phyloP scores from a whole-genome alignment of 352 stramenopile genomes.

The Halophytophthora batemanensis region DNA sequence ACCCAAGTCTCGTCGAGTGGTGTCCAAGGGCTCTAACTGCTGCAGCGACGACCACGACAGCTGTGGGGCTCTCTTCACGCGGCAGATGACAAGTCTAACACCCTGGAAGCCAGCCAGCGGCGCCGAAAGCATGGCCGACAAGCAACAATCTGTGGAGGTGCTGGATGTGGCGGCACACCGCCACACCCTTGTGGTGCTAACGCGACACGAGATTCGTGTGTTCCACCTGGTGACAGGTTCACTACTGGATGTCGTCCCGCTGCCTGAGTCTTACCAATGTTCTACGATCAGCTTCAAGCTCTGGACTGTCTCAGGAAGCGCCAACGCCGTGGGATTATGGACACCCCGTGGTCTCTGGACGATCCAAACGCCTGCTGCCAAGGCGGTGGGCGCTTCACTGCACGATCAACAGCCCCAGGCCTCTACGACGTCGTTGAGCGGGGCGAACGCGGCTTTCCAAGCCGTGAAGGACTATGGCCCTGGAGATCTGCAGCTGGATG shows the following conservation, averaged over 20 bases:
- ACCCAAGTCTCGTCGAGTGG: constrained; percentile 7
- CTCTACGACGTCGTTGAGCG: constrained; percentile 3
- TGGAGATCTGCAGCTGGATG: constrained; percentile 46
- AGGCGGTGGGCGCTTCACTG: constrained; percentile 29
- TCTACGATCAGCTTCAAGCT: constrained; percentile 27
- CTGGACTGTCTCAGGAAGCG: constrained; percentile 45
- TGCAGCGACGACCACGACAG: constrained; percentile 1
- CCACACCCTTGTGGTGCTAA: constrained; percentile 25
- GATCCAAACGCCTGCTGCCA: constrained; percentile 50
- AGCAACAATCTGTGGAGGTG: constrained; percentile 11
- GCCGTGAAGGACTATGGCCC: constrained; percentile 47
- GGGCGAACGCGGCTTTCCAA: constrained; percentile 38
- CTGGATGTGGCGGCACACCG: constrained; percentile 30
- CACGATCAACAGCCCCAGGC: constrained; percentile 7
- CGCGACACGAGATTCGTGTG: constrained; percentile 25
- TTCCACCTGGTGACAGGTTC: constrained; percentile 58
- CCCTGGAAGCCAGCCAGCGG: constrained; percentile 14
- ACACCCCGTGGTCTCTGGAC: constrained; percentile 56
- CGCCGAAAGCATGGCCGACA: constrained; percentile 2
- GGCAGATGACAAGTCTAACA: constrained; percentile 25
- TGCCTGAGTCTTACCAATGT: constrained; percentile 25
- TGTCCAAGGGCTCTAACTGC: constrained; percentile 1
- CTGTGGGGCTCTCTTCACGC: constrained; percentile 19
- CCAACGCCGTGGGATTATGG: constrained; percentile 61
- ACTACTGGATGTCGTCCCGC: constrained; percentile 27